Evolutionary conservation across 1,284 basidiomycete genomes (phyloP), one percentile per base, ranked within the genome.

Genomic region (Cronartium quercuum): DNA sequence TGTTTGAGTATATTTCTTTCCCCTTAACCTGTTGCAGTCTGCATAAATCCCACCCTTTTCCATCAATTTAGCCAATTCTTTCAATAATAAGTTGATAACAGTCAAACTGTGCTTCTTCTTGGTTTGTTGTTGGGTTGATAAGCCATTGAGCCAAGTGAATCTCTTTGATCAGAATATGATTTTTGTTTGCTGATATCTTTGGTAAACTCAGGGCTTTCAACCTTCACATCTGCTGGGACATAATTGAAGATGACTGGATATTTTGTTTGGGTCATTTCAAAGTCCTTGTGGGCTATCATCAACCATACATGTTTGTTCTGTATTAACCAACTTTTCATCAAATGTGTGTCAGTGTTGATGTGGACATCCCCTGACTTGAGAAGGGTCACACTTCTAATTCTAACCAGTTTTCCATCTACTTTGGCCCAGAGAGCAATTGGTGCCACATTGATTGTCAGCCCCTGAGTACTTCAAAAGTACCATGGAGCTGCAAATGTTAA

Each of bases 221-320:
- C 38, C 12, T 68, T 47, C 40, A 66, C 2, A 29, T 13, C 21
- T 2, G 51, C 15, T 0, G 66, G 51, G 24, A 24, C 24, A 7
- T 42, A 68, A 29, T 68, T 42, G 10, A 68, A 35, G 35, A 68
- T 18, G 37, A 58, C 66, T 7, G 44, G 66, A 21, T 57, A 51
- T 55, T 21, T 29, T 3, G 37, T 21, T 21, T 55, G 66, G 0
- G 44, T 12, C 6, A 44, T 68, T 21, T 57, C 29, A 13, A 68
- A 68, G 2, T 15, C 29, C 1, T 21, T 42, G 29, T 68, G n/a
- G 40, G 47, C 35, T 10, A 55, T 12, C 12, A 1, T 21, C 15
- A 5, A 57, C 47, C 66, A 68, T 0, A 44, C 5, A 24, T 66
- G 65, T 40, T 66, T 66, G 42, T 66, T 66, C 2, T 47, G 10